Evolutionary conservation across 352 stramenopile genomes (phyloP).

Genomic region (Phytophthora crassamura): DNA sequence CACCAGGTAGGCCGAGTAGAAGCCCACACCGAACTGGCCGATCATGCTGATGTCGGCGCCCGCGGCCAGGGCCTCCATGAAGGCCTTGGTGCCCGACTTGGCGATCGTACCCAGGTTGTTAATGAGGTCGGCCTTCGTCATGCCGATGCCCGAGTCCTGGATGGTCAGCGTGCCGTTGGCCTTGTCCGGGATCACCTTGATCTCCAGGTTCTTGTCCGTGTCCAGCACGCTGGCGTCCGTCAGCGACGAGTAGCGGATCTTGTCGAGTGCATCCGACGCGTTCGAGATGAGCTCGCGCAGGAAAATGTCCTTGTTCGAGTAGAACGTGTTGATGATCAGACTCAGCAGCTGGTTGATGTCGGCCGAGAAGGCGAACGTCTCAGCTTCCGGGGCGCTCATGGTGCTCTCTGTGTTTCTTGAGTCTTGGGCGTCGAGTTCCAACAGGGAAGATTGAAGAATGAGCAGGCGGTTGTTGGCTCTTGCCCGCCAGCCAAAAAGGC

Average conservation of each 20-base stretch:
- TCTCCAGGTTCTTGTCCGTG: constrained; percentile 97
- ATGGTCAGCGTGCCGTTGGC: constrained; percentile 99
- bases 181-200: constrained; percentile 99
- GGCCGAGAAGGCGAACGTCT: constrained; percentile 99
- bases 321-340: constrained; percentile 99
- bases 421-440: constrained; percentile 30
- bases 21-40: constrained; percentile 99
- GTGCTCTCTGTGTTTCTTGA: constrained; percentile 46
- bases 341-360: constrained; percentile 99
- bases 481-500: constrained; percentile 33
- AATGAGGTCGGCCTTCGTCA: constrained; percentile 99
- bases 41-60: constrained; percentile 99
- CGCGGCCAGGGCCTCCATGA: constrained; percentile 98
- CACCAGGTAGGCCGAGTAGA: constrained; percentile 99
- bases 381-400: constrained; percentile 88
- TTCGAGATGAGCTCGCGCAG: constrained; percentile 97
- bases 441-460: constrained; percentile 75
- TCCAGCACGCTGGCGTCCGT: constrained; percentile 97
- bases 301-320: constrained; percentile 99
- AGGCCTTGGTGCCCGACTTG: constrained; percentile 99
- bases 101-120: constrained; percentile 99
- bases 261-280: constrained; percentile 96
- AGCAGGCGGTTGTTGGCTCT: constrained; percentile 15
- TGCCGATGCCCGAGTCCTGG: constrained; percentile 98
- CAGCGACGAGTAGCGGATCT: constrained; percentile 97